A percentile compares a stretch with the other conserved stretches of the same genome.
phyloP scores from a whole-genome alignment of 2,329 filamentous ascomycete genomes.

The Fusarium sp. region DNA sequence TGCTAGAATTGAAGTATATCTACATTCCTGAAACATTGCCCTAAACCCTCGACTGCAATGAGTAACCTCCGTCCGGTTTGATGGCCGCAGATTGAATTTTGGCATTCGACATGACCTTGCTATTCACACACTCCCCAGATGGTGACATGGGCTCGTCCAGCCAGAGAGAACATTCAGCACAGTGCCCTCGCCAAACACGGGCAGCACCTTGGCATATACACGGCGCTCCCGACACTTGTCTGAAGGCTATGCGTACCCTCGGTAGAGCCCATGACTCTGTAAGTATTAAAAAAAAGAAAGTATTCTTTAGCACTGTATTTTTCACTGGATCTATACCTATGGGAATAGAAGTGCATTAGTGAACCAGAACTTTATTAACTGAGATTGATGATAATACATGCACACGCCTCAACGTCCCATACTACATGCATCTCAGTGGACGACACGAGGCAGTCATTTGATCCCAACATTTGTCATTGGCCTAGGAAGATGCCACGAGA shows the following conservation, averaged over 20 bases:
- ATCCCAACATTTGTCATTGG: too few relatives aligned
- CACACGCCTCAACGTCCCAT: neutral
- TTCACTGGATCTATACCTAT: neutral
- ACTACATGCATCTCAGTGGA: neutral
- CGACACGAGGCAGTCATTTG: neutral
- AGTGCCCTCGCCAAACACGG: neutral
- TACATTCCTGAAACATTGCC: neutral
- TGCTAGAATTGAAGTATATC: neutral
- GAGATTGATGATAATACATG: neutral
- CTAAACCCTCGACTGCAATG: too few relatives aligned
- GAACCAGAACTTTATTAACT: neutral
- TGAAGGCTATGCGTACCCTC: neutral
- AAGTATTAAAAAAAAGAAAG: neutral
- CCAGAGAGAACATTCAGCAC: neutral
- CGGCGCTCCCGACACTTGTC: neutral
- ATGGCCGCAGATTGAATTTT: neutral
- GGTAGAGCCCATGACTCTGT: neutral
- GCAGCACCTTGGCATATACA: neutral
- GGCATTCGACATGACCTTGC: neutral
- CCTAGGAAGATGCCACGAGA: neutral
- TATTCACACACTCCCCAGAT: neutral
- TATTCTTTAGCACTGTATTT: neutral
- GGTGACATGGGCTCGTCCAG: too few relatives aligned
- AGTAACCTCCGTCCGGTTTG: neutral
- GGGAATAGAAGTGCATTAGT: neutral